Evolutionary conservation across 768 basidiomycete genomes (phyloP), one percentile per base, ranked within the genome.

Genomic region (Kwoniella sp.): DNA sequence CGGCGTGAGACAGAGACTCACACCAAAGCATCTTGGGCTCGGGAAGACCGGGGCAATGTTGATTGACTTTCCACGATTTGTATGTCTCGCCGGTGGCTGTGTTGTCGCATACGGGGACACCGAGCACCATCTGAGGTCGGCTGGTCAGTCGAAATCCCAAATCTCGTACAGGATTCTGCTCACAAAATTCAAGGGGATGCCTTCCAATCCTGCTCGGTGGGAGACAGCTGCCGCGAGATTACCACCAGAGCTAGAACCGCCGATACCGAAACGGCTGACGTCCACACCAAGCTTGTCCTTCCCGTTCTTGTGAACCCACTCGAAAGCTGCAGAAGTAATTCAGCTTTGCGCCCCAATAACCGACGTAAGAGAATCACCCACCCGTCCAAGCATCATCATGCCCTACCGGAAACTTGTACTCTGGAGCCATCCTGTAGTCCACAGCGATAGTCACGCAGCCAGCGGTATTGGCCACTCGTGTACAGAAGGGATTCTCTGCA

Each of bases 11-110:
- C 11, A 17, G 12, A 1, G 83, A 75, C 30, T 85, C 82, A 85
- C 88, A 91, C 90, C 90, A 91, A 20, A 85, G 69, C 89, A 91
- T 90, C 62, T 87, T 86, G 3, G 69, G 85, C 1, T 85, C 87
- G 2, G 81, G 78, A 34, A 91, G 84, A 83, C 87, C 86, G 0
- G 86, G 85, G 0, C 88, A 85, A 55, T 86, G 74, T 28, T 82
- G 81, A 71, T 88, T 88, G 66, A 85, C 84, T 8, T 77, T 79
- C 88, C 89, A 90, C 26, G 84, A 84, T 28, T 78, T 76, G 70
- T 85, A 82, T 0, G 78, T 75, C 0, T 71, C 79, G 63, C 68
- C 74, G 5, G 83, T 83, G 11, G 86, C 86, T 0, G 89, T 89
- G 80, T 90, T 90, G 75, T 91, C 88, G 0, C 83, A 86, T 38